Percentiles rank a stretch among this genome's conserved stretches.
These are phyloP conservation scores for Epichloe brachyelytri DNA, from an alignment of 2,329 filamentous ascomycete genomes.

Conservation along the genomic window DNA sequence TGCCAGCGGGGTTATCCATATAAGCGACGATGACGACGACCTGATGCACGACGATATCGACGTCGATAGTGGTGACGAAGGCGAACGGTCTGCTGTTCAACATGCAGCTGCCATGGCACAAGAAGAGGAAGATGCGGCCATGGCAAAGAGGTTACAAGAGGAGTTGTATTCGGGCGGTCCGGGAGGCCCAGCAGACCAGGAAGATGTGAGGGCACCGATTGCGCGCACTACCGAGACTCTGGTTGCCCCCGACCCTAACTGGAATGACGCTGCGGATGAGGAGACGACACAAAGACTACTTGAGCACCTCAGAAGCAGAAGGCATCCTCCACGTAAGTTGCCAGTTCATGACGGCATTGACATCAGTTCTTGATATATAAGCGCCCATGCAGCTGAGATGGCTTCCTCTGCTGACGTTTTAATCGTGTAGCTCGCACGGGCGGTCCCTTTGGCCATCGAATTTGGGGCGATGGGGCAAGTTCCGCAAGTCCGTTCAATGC, in stretches of 20 bases:
- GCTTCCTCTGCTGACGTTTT: background rate
- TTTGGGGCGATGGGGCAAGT: constrained; percentile 21
- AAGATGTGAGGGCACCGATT: constrained; percentile 77
- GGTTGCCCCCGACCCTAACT: constrained; percentile 50
- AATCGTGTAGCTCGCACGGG: constrained; percentile 9
- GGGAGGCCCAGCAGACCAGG: constrained; percentile 31
- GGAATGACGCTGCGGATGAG: constrained; percentile 29
- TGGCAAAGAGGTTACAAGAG: constrained; percentile 84
- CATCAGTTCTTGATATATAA: background rate
- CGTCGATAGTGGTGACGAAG: constrained; percentile 22
- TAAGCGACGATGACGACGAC: constrained; percentile 62
- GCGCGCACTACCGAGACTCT: constrained; percentile 84
- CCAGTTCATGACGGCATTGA: constrained; percentile 1
- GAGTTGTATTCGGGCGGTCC: constrained; percentile 59
- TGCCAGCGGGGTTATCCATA: constrained; percentile 41
- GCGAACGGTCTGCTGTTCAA: constrained; percentile 27
- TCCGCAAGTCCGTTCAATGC: constrained; percentile 10
- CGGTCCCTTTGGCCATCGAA: constrained; percentile 26
- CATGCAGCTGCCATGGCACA: constrained; percentile 34
- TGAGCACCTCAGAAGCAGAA: constrained; percentile 46
- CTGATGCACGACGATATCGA: constrained; percentile 23
- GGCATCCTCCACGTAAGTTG: constrained; percentile 20
- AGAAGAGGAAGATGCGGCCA: constrained; percentile 82
- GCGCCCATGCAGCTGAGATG: background rate
- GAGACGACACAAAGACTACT: constrained; percentile 49